Evolutionary conservation across 2,329 filamentous ascomycete genomes (phyloP).

Genomic region (Niveomyces coronatus): DNA sequence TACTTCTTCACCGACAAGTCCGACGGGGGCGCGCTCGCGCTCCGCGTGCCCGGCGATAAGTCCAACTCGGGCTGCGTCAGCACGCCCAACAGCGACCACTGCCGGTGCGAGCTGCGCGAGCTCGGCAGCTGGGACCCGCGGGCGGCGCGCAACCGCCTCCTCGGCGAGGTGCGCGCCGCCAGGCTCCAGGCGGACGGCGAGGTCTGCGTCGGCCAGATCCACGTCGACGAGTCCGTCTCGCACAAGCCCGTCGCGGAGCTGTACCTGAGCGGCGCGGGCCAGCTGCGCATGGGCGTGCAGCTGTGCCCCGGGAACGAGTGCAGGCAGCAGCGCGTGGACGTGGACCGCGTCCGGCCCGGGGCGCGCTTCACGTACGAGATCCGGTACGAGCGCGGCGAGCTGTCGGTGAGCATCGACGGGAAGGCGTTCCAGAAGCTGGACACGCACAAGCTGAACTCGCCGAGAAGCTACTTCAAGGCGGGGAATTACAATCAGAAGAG

Average conservation of each 20-base stretch:
- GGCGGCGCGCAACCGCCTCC: slow-evolving; percentile 22
- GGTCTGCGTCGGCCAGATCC: slow-evolving; percentile 29
- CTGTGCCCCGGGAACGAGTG: slow-evolving; percentile 20
- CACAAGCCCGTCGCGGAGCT: slow-evolving; percentile 30
- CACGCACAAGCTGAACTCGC: slow-evolving; percentile 19
- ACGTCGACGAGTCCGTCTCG: slow-evolving; percentile 25
- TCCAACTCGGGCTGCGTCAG: slow-evolving; percentile 24
- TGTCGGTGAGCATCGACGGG: slow-evolving; percentile 23
- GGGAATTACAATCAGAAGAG: slow-evolving; percentile 28
- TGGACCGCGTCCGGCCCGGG: slow-evolving; percentile 23
- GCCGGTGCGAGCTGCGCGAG: slow-evolving; percentile 32
- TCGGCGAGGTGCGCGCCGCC: slow-evolving; percentile 21
- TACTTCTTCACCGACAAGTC: slow-evolving; percentile 26
- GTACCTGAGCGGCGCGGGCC: slow-evolving; percentile 25
- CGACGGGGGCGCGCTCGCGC: slow-evolving; percentile 25
- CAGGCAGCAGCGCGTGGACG: slow-evolving; percentile 19
- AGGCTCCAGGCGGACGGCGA: slow-evolving; percentile 24
- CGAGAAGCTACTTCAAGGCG: slow-evolving; percentile 27
- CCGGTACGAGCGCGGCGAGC: slow-evolving; percentile 22
- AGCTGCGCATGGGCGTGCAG: slow-evolving; percentile 28
- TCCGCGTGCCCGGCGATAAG: slow-evolving; percentile 28
- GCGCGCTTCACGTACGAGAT: slow-evolving; percentile 27
- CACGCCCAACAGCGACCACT: slow-evolving; percentile 29
- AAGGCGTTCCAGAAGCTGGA: slow-evolving; percentile 15
- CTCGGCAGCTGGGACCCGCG: slow-evolving; percentile 24